These are phyloP conservation scores for Pholiota conissans DNA, from an alignment of 768 basidiomycete genomes.

Conservation along the genomic window DNA sequence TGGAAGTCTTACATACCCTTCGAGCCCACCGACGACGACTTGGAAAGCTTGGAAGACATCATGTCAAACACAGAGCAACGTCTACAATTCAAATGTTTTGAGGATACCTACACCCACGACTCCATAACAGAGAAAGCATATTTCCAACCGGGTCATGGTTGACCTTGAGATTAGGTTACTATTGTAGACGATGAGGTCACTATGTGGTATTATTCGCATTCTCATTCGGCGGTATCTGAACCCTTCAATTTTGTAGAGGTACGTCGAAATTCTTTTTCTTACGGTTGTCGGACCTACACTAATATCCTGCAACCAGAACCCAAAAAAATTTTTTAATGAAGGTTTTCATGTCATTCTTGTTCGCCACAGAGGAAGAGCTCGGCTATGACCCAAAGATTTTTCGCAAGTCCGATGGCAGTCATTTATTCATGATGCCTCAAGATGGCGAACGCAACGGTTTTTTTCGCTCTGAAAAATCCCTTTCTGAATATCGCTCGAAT, in stretches of 20 bases:
- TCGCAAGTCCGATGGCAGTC: background rate
- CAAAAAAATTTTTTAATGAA: background rate
- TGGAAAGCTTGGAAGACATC: too few species aligned
- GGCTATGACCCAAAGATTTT: slow-evolving; percentile 1
- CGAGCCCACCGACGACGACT: background rate
- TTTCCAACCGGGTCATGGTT: too few species aligned
- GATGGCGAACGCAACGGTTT: background rate
- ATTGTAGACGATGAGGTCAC: background rate
- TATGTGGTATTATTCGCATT: background rate
- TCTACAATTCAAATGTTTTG: too few species aligned
- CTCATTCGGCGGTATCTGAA: background rate
- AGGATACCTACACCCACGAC: too few species aligned
- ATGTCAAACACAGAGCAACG: too few species aligned
- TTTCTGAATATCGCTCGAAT: slow-evolving; percentile 3
- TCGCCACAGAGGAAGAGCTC: slow-evolving; percentile 1
- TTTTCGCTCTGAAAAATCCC: slow-evolving; percentile 1
- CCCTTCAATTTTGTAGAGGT: background rate
- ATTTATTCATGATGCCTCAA: slow-evolving; percentile 1
- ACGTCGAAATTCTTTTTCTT: background rate
- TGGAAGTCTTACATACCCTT: background rate
- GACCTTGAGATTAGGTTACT: background rate
- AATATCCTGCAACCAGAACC: background rate
- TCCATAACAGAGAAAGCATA: too few species aligned
- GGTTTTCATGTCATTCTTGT: slow-evolving; percentile 3
- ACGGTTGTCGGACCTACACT: too few species aligned